Base-by-base conservation (phyloP, 2,329 filamentous ascomycete genomes). In the Fusarium agapanthi region DNA sequence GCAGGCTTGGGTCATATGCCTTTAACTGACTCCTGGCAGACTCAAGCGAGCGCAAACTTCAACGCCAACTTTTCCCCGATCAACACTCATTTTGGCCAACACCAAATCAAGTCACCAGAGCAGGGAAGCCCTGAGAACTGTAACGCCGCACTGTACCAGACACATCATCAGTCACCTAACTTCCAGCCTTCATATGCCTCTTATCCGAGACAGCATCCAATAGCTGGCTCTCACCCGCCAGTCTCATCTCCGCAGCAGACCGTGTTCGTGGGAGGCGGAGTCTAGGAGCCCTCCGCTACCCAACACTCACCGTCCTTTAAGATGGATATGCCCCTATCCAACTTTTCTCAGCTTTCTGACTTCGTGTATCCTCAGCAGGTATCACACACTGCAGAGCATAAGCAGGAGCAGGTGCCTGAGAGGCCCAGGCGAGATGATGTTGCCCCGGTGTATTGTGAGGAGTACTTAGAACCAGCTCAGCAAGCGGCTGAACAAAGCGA, bases 261-360 rank as follows among this genome's bases (percentile, higher is more conserved):
- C 4, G 40, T 57, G 12, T 34, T 28, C 13, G 47, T 18, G 37
- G 70, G 61, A 54, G 43, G 43, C 54, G 61, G 61, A 35, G 61
- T 41, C n/a, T 73, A 71, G 70, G 35, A 71, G 34, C 24, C 44
- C 12, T 35, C 61, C 32, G 70, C 38, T 24, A n/a, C 70, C n/a
- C 65, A 73, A 10, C 40, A 44, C 20, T 44, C 61, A 10, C 5
- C 32, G 18, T n/a, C 61, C 1, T 24, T 48, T 4, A 30, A 14
- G 13, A 13, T 26, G 38, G 32, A 57, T 3, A 41, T 59, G 26
- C 7, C 35, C 4, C 20, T 16, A 7, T 32, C 44, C 13, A 70
- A 35, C 22, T 10, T 51, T 22, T 48, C 69, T 5, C 55, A 55
- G 9, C 30, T 55, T 6, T 34, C 43, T 8, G 12, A 60, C 11